Conservation (phyloP, 2,329 filamentous ascomycete genomes). For the Truncatella angustata region DNA sequence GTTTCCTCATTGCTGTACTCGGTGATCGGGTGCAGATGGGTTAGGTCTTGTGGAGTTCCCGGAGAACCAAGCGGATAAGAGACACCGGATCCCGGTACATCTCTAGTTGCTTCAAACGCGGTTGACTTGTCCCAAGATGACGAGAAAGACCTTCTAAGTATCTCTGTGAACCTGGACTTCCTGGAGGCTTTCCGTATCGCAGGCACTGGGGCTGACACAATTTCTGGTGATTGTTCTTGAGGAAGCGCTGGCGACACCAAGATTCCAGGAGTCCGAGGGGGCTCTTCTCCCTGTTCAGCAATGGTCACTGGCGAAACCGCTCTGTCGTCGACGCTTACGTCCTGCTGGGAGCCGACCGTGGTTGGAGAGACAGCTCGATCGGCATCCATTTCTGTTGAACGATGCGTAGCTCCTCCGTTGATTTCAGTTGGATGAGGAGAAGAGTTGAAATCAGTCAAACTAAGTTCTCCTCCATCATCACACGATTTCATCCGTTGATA, state of each 20-base stretch:
- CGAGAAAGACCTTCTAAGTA: conserved; percentile 18
- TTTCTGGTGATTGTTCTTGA: not conserved
- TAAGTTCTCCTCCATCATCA: conserved; percentile 1
- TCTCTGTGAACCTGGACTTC: conserved; percentile 20
- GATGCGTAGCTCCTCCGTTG: not conserved
- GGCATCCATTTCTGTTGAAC: not conserved
- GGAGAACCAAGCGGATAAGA: conserved; percentile 8
- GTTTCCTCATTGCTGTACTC: conserved; percentile 14
- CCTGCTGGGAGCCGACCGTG: not conserved
- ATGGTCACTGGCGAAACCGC: not conserved
- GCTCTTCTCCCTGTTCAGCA: not conserved
- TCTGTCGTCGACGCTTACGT: not conserved
- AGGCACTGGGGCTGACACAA: not conserved
- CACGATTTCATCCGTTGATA: conserved; percentile 10
- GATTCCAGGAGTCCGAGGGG: not conserved
- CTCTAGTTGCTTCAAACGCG: not conserved
- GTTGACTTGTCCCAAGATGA: conserved; percentile 13
- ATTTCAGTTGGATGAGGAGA: not conserved
- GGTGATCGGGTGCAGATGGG: conserved; percentile 9
- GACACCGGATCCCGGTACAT: not conserved
- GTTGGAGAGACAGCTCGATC: not conserved
- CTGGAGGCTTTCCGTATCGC: conserved; percentile 8
- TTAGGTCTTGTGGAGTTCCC: conserved; percentile 14
- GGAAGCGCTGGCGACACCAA: not conserved
- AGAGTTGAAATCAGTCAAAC: conserved; percentile 7